Conservation (phyloP, 371 early-diverging fungal species). For the Batkoa obscura region DNA sequence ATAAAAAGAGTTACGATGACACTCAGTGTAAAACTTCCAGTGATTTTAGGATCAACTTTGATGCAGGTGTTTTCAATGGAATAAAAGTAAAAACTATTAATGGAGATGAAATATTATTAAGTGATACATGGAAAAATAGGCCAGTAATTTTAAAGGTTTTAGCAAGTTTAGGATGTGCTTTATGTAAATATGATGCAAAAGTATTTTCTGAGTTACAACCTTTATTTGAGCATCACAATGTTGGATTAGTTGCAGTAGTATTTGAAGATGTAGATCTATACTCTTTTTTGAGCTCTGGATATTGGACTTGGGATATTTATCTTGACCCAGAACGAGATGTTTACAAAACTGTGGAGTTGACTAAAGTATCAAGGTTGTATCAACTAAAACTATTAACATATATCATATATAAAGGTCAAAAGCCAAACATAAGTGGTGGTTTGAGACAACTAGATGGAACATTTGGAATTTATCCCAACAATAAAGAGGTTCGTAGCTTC, state of each 20-base stretch:
- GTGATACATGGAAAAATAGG: not conserved
- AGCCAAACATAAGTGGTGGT: not conserved
- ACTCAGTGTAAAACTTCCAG: too few species aligned
- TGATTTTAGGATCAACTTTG: not conserved
- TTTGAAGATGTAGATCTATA: conserved; percentile 3
- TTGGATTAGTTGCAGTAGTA: conserved; percentile 2
- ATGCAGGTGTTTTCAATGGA: not conserved
- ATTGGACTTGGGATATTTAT: conserved; percentile 4
- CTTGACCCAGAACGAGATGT: conserved; percentile 1
- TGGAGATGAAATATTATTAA: not conserved
- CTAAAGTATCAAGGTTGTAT: not conserved
- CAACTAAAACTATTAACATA: not conserved
- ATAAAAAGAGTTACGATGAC: too few species aligned
- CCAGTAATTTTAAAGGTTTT: conserved; percentile 4
- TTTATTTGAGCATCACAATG: not conserved
- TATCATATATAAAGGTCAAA: not conserved
- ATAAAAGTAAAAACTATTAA: not conserved
- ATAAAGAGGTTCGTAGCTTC: not conserved
- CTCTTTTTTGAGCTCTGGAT: not conserved
- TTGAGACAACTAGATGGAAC: not conserved
- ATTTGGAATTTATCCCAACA: not conserved
- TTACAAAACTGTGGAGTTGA: not conserved
- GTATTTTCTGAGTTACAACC: conserved; percentile 1
- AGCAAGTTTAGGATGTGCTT: conserved; percentile 2
- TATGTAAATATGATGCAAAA: not conserved